These are phyloP conservation scores for Lentinus brumalis DNA, from an alignment of 768 basidiomycete species.

Conservation along the genomic window DNA sequence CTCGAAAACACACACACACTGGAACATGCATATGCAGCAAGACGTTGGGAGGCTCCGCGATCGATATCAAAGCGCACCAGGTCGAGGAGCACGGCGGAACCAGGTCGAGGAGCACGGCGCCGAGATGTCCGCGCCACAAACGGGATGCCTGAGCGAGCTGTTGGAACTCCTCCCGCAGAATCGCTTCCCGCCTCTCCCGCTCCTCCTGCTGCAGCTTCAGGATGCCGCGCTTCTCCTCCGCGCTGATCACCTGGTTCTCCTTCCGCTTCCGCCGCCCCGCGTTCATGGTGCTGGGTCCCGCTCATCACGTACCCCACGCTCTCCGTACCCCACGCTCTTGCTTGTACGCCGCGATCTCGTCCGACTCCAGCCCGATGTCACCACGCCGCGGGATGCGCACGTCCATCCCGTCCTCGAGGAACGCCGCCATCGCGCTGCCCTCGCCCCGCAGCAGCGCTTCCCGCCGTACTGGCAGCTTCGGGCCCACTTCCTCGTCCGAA, in stretches of 20 bases:
- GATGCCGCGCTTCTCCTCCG: slow-evolving; percentile 97
- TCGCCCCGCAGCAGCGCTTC: slow-evolving; percentile 90
- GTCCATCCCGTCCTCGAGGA: slow-evolving; percentile 79
- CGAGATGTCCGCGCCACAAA: too few species aligned
- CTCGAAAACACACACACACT: too few species aligned
- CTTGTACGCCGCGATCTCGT: slow-evolving; percentile 83
- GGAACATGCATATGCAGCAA: too few species aligned
- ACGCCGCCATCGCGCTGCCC: slow-evolving; percentile 97
- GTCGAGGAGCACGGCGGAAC: too few species aligned
- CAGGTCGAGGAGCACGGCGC: too few species aligned
- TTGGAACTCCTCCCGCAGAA: slow-evolving; percentile 87
- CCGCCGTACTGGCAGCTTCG: slow-evolving; percentile 87
- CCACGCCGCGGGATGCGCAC: slow-evolving; percentile 96
- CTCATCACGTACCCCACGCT: slow-evolving; percentile 96
- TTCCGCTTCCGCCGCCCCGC: slow-evolving; percentile 98
- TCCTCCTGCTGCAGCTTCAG: slow-evolving; percentile 95
- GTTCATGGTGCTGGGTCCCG: slow-evolving; percentile 96
- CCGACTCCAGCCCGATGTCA: slow-evolving; percentile 92
- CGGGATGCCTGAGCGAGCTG: slow-evolving; percentile 79
- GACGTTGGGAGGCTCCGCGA: too few species aligned
- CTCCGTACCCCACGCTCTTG: too few species aligned
- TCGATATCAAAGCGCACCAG: too few species aligned
- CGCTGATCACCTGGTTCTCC: slow-evolving; percentile 99
- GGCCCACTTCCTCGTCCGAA: slow-evolving; percentile 79
- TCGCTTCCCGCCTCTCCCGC: slow-evolving; percentile 85